phyloP scores from a whole-genome alignment of 148 eudicot genomes.

The Selenicereus undatus region DNA sequence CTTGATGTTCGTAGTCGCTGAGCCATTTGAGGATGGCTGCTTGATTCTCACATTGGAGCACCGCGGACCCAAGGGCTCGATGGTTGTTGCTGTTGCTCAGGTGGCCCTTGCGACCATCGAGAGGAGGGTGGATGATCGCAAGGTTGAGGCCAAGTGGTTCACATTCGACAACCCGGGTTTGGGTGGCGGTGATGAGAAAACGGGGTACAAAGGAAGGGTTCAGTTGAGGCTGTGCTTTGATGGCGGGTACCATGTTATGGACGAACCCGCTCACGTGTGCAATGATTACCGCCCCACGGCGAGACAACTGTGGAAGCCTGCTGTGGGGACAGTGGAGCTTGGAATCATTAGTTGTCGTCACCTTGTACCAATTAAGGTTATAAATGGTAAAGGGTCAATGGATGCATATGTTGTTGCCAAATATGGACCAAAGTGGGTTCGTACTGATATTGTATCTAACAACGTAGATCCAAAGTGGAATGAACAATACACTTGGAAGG shows the following conservation, averaged over 20 bases:
- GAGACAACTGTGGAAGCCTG: slow-evolving; percentile 83
- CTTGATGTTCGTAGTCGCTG: slow-evolving; percentile 68
- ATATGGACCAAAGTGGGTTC: slow-evolving; percentile 92
- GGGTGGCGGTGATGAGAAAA: slow-evolving; percentile 27
- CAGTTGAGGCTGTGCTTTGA: slow-evolving; percentile 80
- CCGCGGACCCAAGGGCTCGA: slow-evolving; percentile 44
- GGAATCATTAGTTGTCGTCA: slow-evolving; percentile 77
- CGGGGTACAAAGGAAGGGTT: slow-evolving; percentile 59
- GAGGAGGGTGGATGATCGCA: slow-evolving; percentile 83
- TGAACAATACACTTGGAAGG: slow-evolving; percentile 97
- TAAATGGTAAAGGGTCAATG: slow-evolving; percentile 61
- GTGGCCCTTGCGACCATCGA: slow-evolving; percentile 62
- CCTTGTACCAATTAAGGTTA: slow-evolving; percentile 65
- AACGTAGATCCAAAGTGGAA: slow-evolving; percentile 85
- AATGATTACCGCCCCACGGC: slow-evolving; percentile 95
- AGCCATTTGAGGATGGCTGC: slow-evolving; percentile 62
- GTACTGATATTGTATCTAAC: slow-evolving; percentile 70
- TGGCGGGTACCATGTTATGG: slow-evolving; percentile 99
- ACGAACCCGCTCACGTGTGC: slow-evolving; percentile 77
- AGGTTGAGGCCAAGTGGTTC: slow-evolving; percentile 65
- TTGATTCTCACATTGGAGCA: slow-evolving; percentile 49
- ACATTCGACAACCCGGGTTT: slow-evolving; percentile 49
- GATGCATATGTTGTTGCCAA: slow-evolving; percentile 86
- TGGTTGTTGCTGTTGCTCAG: slow-evolving; percentile 43
- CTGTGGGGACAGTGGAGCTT: slow-evolving; percentile 67